Percentiles rank a stretch among this genome's conserved stretches.
phyloP scores from a whole-genome alignment of 140 eudicot genomes.

The Flaveria floridana region DNA sequence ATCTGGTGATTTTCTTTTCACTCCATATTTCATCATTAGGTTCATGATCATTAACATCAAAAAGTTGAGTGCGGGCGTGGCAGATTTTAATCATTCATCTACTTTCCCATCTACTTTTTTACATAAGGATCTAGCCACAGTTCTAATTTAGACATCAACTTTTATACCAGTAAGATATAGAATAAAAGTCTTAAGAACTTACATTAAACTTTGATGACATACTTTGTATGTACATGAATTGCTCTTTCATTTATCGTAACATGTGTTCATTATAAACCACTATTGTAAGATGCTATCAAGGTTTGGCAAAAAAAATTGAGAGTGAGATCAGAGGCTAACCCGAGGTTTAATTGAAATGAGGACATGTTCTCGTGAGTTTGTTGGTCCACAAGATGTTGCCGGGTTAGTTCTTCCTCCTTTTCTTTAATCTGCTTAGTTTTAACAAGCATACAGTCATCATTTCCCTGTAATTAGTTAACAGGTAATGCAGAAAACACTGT shows the following conservation, averaged over 20 bases:
- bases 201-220: background rate
- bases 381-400: slow-evolving; percentile 25
- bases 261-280: background rate
- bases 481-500: background rate
- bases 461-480: background rate
- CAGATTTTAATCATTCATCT: background rate
- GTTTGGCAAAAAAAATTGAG: background rate
- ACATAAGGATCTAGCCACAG: background rate
- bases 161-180: slow-evolving; percentile 2
- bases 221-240: background rate
- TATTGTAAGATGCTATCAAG: too few relatives aligned
- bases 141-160: background rate
- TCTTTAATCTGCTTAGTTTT: slow-evolving; percentile 41
- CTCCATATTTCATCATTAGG: background rate
- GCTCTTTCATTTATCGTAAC: background rate
- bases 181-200: background rate
- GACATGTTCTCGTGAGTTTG: slow-evolving; percentile 26
- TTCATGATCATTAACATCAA: too few relatives aligned
- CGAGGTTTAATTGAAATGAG: slow-evolving; percentile 26
- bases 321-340: slow-evolving; percentile 21
- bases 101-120: background rate
- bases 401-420: slow-evolving; percentile 42
- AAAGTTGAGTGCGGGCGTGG: background rate
- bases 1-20: background rate
- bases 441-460: background rate